Evolutionary conservation across 495 filamentous ascomycete species (phyloP), one percentile per base, ranked within the genome.

Genomic region (Venustampulla echinocandica): DNA sequence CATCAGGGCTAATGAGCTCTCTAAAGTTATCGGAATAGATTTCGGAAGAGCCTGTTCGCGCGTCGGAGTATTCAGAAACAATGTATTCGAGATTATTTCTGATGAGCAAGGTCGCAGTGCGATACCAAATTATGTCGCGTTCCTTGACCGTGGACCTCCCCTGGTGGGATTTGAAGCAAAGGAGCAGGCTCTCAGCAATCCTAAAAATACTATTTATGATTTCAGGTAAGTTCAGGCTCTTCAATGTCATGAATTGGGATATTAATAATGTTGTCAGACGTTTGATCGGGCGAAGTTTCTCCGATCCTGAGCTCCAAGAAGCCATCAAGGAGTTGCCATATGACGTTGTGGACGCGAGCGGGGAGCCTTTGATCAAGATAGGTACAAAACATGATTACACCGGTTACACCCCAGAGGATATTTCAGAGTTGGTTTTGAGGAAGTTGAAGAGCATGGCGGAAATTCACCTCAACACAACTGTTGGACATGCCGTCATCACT

Each of bases 51-150:
- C 90, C 39, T 95, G 96, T 75, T 93, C 87, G 53, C 96, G 92
- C 69, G 92, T 96, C 55, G 90, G 89, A 81, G 82, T 96, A 57
- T 95, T 95, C 88, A 87, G 90, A 63, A 83, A 85, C 63, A 89
- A 90, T 60, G 93, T 90, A 69, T 88, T 98, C 46, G 89, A 96
- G 61, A 93, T 90, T 68, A 75, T 95, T 54, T 85, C 85, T 63
- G 94, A 94, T 71, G 87, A 90, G 67, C 86, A 95, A 76, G 89
- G 90, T 79, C 92, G 95, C 80, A 87, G 87, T 70, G 93, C 94
- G 52, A 95, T 89, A 51, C 90, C 90, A 28, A 95, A 87, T 33
- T 97, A 92, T 68, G 90, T 98, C 54, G 92, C 92, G 55, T 98
- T 90, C 65, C 95, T 85, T 62, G 88, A 95, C 61, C 88, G 95